These are phyloP conservation scores for Blastomyces gilchristii DNA, from an alignment of 2,329 filamentous ascomycete genomes.

Conservation along the genomic window DNA sequence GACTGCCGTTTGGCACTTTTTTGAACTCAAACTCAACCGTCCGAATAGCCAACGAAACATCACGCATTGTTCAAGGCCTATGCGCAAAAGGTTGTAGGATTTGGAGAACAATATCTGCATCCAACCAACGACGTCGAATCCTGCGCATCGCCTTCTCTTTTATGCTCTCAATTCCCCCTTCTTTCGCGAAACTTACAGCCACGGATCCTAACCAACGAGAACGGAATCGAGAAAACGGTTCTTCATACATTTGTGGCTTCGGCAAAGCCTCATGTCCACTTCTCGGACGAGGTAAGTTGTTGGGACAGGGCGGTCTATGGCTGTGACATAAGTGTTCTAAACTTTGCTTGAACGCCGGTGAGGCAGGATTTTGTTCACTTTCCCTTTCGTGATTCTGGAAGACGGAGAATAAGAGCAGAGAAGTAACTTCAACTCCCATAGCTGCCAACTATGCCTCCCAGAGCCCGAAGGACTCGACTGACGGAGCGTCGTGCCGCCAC, in stretches of 20 bases:
- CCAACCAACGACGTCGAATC: background rate
- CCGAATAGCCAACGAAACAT: background rate
- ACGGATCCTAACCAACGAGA: background rate
- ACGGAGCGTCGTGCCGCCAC: conserved; percentile 1
- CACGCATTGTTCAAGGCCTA: background rate
- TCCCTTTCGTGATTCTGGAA: background rate
- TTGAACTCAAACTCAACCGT: background rate
- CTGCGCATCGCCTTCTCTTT: background rate
- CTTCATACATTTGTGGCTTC: background rate
- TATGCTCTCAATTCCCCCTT: background rate
- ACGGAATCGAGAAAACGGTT: background rate
- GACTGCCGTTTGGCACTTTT: background rate
- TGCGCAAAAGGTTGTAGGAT: background rate
- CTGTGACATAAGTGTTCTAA: background rate
- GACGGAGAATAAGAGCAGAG: background rate
- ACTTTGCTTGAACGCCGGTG: background rate
- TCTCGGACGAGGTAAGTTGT: background rate
- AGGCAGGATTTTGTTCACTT: too few relatives aligned
- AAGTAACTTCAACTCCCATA: background rate
- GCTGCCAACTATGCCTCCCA: background rate
- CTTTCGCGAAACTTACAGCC: background rate
- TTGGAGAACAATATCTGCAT: background rate
- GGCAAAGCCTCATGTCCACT: background rate
- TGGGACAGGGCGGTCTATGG: background rate
- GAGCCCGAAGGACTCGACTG: background rate